Evolutionary conservation across 2,329 filamentous ascomycete genomes (phyloP), one percentile per base, ranked within the genome.

Genomic region (Botryotinia narcissicola): DNA sequence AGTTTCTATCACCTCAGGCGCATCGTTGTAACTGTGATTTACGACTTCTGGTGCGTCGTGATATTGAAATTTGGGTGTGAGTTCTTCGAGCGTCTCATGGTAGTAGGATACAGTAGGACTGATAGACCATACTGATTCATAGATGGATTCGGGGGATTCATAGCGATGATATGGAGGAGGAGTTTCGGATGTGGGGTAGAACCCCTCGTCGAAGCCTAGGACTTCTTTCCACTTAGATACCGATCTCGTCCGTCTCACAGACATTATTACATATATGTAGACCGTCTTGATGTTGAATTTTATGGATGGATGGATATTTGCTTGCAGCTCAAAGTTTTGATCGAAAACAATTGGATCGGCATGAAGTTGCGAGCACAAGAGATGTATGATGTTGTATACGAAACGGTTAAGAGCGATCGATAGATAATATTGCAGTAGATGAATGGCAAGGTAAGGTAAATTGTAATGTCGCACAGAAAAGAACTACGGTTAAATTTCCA

Each of bases 141-240:
- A 72, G 51, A 72, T 42, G 60, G 70, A 73, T 63, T 73, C 71
- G 57, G 71, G 44, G 29, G 71, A 59, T 59, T 73, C 71, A 42
- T 51, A 72, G 20, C 70, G 70, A 64, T 71, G 70, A 68, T 70
- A 73, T 62, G 66, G 67, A 48, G 72, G 67, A 71, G 72, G 63
- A 63, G 46, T 71, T 64, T 57, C 60, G 72, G 63, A 64, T 71
- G 60, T 46, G 73, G 60, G 63, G 71, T 66, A 54, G 64, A 70
- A 48, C 68, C 75, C 77, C 63, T 80, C 78, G 71, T 79, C 78
- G 73, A 79, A 79, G n/a, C 78, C 78, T 5, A 79, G 73, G 42
- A 80, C 78, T 60, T 79, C 76, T 75, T 79, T 80, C 78, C 78
- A 80, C 68, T 80, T 79, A 57, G 73, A 75, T 67, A 74, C 71